Base-by-base conservation (phyloP, 176 grass and related monocot species). In the Puccinellia tenuiflora region DNA sequence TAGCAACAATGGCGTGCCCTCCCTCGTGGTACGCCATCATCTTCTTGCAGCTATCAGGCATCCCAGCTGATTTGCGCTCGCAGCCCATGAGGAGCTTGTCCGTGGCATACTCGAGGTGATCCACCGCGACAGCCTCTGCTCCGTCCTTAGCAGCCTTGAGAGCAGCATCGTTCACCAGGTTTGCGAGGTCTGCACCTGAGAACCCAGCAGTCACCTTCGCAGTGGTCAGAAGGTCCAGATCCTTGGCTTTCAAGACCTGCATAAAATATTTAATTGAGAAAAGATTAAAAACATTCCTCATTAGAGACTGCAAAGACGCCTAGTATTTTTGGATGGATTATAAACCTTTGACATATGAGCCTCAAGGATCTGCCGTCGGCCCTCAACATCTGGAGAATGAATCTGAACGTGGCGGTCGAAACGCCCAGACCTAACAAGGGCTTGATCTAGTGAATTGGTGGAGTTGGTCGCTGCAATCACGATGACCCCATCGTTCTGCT, bases 291-390 rank as follows among this genome's bases (percentile, higher is more conserved):
- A n/a, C n/a, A n/a, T 13, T 13, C 46, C 7, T n/a, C 39, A n/a
- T n/a, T 12, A 43, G 67, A 70, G 39, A 9, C 0, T 0, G 2
- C n/a, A n/a, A n/a, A n/a, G n/a, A n/a, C n/a, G n/a, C n/a, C n/a
- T n/a, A n/a, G n/a, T n/a, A n/a, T n/a, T n/a, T n/a, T n/a, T n/a
- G n/a, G n/a, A n/a, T n/a, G n/a, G n/a, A n/a, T n/a, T n/a, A n/a
- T n/a, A n/a, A n/a, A n/a, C n/a, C 88, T 97, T 97, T 37, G 91
- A 92, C 94, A 97, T 94, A 47, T 94, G 90, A 35, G 73, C 54
- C 61, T 97, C 91, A 31, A 97, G 79, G 81, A 97, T 97, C 74
- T 97, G 94, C 42, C 83, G 81, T n/a, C 94, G 85, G 28, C 94
- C 94, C 80, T 97, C 80, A 52, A 94, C 91, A 85, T 97, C 91